Evolutionary conservation across 352 stramenopile genomes (phyloP).

Genomic region (Globisporangium ultimum): DNA sequence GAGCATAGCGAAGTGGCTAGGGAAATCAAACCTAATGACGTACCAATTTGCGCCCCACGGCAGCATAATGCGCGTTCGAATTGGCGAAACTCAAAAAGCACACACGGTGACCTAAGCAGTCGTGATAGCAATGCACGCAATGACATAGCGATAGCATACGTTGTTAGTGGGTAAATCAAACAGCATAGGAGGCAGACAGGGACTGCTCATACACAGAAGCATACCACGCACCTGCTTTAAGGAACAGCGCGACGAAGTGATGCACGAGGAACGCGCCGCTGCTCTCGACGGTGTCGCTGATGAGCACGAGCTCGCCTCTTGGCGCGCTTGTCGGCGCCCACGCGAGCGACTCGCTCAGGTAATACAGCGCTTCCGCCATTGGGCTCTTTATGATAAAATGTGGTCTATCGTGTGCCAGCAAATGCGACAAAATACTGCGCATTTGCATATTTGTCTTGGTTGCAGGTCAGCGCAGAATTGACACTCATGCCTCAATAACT

Average conservation of each 20-base stretch:
- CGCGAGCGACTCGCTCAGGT: conserved; percentile 44
- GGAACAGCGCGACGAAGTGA: conserved; percentile 66
- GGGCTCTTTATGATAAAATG: no score
- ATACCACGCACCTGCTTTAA: conserved; percentile 48
- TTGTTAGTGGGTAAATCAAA: no score
- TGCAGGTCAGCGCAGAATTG: no score
- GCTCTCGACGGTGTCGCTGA: conserved; percentile 58
- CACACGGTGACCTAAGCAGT: conserved; percentile 44
- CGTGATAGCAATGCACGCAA: background rate
- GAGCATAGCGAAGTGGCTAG: background rate
- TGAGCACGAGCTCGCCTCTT: conserved; percentile 44
- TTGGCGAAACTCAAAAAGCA: conserved; percentile 52
- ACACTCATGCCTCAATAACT: background rate
- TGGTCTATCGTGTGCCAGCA: background rate
- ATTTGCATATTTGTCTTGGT: background rate
- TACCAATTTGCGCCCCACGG: conserved; percentile 69
- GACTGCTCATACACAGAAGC: no score
- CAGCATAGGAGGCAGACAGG: no score
- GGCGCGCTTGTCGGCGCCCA: conserved; percentile 52
- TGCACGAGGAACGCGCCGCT: conserved; percentile 62
- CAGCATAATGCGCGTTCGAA: conserved; percentile 52
- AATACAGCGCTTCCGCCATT: conserved; percentile 60
- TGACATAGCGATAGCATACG: background rate
- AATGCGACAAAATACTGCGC: background rate
- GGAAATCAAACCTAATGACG: background rate